These are phyloP conservation scores for Centella asiatica DNA, from an alignment of 129 eudicot species.

Conservation along the genomic window DNA sequence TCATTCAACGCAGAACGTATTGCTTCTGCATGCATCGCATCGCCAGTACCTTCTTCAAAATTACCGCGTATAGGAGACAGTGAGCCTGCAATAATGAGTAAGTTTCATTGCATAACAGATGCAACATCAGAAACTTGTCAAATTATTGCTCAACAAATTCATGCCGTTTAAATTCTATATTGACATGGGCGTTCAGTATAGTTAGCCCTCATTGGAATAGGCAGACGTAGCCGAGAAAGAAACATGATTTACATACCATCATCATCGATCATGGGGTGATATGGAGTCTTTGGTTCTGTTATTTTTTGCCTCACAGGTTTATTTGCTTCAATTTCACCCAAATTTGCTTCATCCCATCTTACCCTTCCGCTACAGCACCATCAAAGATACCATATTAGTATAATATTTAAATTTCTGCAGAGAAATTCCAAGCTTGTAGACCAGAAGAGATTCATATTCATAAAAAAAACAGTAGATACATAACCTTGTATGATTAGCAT, in stretches of 20 bases:
- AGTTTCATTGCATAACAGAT: neutral
- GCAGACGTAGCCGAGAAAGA: constrained; percentile 5
- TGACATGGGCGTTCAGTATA: neutral
- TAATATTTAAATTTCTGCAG: neutral
- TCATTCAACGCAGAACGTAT: constrained; percentile 66
- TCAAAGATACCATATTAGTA: neutral
- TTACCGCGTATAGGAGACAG: constrained; percentile 50
- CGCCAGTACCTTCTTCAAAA: constrained; percentile 36
- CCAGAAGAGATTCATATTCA: neutral
- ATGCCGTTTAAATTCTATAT: too few relatives aligned
- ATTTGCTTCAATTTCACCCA: constrained; percentile 81
- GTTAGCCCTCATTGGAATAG: neutral
- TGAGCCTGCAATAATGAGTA: constrained; percentile 37
- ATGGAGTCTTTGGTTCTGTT: constrained; percentile 98
- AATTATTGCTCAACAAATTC: neutral
- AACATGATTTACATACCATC: constrained; percentile 37
- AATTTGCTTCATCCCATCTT: constrained; percentile 76
- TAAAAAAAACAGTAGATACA: too few relatives aligned
- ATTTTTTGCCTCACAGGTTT: constrained; percentile 97
- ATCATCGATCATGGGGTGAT: constrained; percentile 79
- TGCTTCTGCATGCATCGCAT: constrained; percentile 65
- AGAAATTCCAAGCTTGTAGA: neutral
- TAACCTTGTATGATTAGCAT: too few relatives aligned
- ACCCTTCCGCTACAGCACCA: constrained; percentile 48
- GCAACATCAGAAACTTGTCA: neutral